Evolutionary conservation across 305 asterid species (phyloP), one percentile per base, ranked within the genome.

Genomic region (Ruellia speciosa): DNA sequence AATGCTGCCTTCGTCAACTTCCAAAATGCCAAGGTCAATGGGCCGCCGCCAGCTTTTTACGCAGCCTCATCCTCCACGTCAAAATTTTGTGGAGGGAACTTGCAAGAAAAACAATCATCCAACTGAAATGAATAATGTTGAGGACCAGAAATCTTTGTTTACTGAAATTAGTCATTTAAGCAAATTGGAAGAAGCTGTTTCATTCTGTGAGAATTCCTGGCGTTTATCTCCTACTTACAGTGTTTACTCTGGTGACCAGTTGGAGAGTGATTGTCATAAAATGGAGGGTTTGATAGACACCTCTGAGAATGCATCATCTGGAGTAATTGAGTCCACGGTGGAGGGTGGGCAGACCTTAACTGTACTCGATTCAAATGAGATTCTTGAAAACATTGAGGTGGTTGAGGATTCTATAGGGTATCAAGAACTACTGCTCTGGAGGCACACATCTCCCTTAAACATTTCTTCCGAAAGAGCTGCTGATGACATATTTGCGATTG

Each of bases 41-140:
- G 99, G 99, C 15, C 96, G 99, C 55, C 86, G 88, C 54, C 99
- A 92, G 73, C 95, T 92, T 45, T 92, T 92, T 67, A 78, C 64
- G 48, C 84, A 68, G 64, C 97, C 99, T 62, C 99, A 92, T 70
- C 97, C 94, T 78, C 79, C 82, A 61, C 90, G 96, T 53, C 82
- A 60, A 69, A 66, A 58, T 68, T 56, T 68, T 49, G 59, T 56
- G 54, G 64, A 59, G 63, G 66, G 37, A 71, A 46, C 54, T 62
- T 48, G 10, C 60, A 68, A 60, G 61, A 60, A 62, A 14, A 71
- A 18, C 70, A 59, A 58, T 47, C 66, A 62, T 56, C 74, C 56
- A 58, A 56, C 67, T 60, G 45, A 64, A 70, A 68, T 37, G 52
- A 53, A 49, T 62, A 65, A 62, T 64, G 49, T 58, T 56, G 71